Evolutionary conservation across 306 rosid genomes (phyloP).

Genomic region (Cyamopsis tetragonoloba): DNA sequence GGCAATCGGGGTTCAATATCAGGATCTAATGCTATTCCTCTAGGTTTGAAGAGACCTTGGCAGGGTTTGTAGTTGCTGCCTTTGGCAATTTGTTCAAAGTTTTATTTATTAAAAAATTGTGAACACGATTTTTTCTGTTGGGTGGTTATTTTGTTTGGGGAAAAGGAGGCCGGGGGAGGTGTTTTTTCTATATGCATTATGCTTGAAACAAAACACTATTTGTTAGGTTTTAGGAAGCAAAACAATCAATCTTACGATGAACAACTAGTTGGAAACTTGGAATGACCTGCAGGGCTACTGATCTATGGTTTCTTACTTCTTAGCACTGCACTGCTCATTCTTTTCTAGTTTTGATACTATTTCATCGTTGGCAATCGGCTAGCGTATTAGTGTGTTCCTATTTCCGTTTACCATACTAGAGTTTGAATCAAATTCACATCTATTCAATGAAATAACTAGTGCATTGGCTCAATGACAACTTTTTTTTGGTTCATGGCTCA

Average conservation of each 20-base stretch:
- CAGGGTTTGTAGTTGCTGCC: slow-evolving; percentile 24
- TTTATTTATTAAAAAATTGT: not conserved
- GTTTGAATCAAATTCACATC: too few species aligned
- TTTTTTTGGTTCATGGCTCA: too few species aligned
- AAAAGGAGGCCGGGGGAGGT: not conserved
- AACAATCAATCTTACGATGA: slow-evolving; percentile 14
- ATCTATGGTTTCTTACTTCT: not conserved
- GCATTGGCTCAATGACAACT: too few species aligned
- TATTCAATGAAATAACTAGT: too few species aligned
- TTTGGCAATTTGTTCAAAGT: not conserved
- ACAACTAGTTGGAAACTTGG: too few species aligned
- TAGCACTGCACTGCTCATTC: too few species aligned
- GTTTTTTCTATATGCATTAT: not conserved
- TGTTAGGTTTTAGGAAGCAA: slow-evolving; percentile 19
- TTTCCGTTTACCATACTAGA: too few species aligned
- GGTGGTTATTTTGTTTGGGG: too few species aligned
- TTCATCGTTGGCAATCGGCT: too few species aligned
- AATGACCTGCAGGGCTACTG: not conserved
- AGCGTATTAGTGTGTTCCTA: too few species aligned
- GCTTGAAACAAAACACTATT: slow-evolving; percentile 12
- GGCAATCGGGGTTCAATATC: slow-evolving; percentile 59
- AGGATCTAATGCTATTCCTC: slow-evolving; percentile 71
- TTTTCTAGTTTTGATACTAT: not conserved
- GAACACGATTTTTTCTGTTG: not conserved
- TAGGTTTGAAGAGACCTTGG: slow-evolving; percentile 67